Percentiles rank a stretch among this genome's conserved stretches.
phyloP scores from a whole-genome alignment of 208 protist genomes.

The Acanthamoeba castellanii region DNA sequence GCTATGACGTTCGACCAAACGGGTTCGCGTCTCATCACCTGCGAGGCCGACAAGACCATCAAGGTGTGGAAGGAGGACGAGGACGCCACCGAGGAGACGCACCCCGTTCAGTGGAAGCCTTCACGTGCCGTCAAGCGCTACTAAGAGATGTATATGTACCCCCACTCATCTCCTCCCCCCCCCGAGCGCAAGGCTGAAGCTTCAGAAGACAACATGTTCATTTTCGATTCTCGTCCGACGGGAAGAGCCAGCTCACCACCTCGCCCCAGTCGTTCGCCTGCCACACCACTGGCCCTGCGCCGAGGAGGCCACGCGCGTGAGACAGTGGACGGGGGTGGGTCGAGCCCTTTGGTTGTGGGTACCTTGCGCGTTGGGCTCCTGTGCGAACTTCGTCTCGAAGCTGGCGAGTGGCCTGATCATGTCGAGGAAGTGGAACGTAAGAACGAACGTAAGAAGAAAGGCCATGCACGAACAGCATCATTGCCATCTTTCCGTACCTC shows the following conservation, averaged over 20 bases:
- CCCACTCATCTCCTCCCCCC: background rate
- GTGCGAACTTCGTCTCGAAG: background rate
- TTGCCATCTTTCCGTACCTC: background rate
- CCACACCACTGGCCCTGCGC: background rate
- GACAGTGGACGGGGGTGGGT: too few relatives aligned
- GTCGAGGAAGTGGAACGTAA: too few relatives aligned
- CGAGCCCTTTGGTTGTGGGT: background rate
- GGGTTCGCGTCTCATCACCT: conserved; percentile 98
- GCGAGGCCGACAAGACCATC: conserved; percentile 99
- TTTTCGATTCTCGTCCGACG: background rate
- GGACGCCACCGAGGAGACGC: conserved; percentile 24
- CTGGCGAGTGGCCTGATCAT: background rate
- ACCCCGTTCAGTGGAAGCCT: conserved; percentile 37
- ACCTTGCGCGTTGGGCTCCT: background rate
- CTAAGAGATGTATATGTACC: background rate
- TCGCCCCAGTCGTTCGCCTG: conserved; percentile 1
- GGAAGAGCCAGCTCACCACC: conserved; percentile 2
- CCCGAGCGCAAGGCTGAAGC: background rate
- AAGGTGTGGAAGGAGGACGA: conserved; percentile 89
- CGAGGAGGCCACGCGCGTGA: too few relatives aligned
- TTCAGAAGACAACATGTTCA: background rate
- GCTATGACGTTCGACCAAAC: conserved; percentile 95
- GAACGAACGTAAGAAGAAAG: too few relatives aligned
- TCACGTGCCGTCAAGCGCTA: conserved; percentile 26
- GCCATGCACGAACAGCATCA: background rate